A percentile compares a stretch with the other conserved stretches of the same genome.
Conservation (phyloP, 2,329 filamentous ascomycete genomes). For the Incumbomyces lentus region DNA sequence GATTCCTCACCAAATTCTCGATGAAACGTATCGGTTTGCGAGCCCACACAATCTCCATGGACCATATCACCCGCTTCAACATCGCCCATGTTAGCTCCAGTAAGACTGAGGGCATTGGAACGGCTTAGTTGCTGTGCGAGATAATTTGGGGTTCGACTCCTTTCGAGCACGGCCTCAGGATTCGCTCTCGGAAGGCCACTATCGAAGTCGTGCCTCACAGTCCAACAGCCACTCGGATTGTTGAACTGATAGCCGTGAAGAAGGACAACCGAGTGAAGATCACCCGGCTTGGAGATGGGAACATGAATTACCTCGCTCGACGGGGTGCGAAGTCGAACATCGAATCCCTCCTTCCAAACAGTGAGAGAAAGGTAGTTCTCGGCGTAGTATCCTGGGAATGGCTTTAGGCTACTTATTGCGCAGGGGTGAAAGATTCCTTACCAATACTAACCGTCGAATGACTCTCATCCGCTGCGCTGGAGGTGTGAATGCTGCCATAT, state of each 20-base stretch:
- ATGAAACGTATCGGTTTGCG: neutral
- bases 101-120: too few species aligned
- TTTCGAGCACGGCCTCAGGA: constrained; percentile 6
- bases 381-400: constrained; percentile 7
- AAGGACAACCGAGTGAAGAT: constrained; percentile 11
- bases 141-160: neutral
- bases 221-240: constrained; percentile 8
- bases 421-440: neutral
- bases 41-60: neutral
- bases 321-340: constrained; percentile 2
- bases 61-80: neutral
- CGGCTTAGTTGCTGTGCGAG: neutral
- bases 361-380: constrained; percentile 8
- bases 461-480: too few species aligned
- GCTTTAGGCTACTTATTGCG: neutral
- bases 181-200: constrained; percentile 10
- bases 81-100: constrained; percentile 4
- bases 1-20: neutral
- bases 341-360: constrained; percentile 3
- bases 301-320: constrained; percentile 3
- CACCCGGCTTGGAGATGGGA: constrained; percentile 6
- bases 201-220: constrained; percentile 7
- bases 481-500: too few species aligned
- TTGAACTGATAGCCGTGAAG: constrained; percentile 11
- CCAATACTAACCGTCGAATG: constrained; percentile 12